Evolutionary conservation across 441 rosid species (phyloP).

Genomic region (Lepidium campestre): DNA sequence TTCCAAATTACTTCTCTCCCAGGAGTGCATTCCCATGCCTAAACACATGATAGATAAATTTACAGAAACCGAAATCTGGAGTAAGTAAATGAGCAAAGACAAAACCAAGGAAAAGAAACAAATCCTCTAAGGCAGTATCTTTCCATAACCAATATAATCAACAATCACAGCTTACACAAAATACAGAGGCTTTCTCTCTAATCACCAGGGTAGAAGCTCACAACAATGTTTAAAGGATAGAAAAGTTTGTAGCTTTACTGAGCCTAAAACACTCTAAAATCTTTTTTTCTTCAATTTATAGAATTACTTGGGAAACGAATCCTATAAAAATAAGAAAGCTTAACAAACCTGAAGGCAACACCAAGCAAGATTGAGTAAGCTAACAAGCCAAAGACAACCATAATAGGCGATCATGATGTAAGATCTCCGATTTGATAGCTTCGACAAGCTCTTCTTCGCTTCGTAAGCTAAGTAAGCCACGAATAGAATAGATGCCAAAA

Average conservation of each 20-base stretch:
- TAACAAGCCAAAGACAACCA: conserved; percentile 76
- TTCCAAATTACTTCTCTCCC: conserved; percentile 79
- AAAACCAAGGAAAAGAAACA: neutral
- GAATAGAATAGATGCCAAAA: conserved; percentile 53
- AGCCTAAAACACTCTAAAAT: neutral
- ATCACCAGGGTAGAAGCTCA: no score
- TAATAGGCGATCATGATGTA: conserved; percentile 74
- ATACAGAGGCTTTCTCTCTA: neutral
- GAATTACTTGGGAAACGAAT: neutral
- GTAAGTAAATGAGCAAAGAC: neutral
- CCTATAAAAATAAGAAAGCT: neutral
- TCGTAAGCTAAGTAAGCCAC: conserved; percentile 61
- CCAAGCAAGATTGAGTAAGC: conserved; percentile 88
- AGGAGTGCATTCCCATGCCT: conserved; percentile 87
- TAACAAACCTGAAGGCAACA: conserved; percentile 68
- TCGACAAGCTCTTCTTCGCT: conserved; percentile 63
- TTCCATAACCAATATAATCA: neutral
- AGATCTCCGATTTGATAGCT: conserved; percentile 73
- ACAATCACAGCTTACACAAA: neutral
- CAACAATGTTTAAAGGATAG: no score
- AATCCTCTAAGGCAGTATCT: neutral
- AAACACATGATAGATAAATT: neutral
- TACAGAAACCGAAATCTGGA: neutral
- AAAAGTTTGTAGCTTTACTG: neutral
- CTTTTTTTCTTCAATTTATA: neutral